Evolutionary conservation across 768 basidiomycete genomes (phyloP).

Genomic region (Plicaturopsis crispa): DNA sequence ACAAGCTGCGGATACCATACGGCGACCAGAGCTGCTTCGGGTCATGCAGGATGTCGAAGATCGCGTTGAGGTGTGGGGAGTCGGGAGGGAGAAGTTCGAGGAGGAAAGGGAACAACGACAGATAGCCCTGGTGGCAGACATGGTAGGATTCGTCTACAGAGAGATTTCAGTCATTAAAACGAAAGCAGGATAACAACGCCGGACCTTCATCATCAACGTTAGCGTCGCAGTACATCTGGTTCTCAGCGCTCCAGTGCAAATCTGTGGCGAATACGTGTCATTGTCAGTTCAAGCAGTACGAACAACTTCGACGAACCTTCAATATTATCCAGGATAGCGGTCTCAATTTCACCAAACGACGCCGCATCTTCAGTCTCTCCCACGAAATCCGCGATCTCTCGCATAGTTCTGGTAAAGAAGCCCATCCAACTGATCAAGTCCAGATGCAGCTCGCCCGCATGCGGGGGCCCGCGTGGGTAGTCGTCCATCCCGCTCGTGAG

Average conservation of each 20-base stretch:
- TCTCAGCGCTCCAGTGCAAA: slow-evolving; percentile 86
- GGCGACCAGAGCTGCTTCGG: slow-evolving; percentile 88
- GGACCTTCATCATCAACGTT: slow-evolving; percentile 79
- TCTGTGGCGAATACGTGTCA: slow-evolving; percentile 36
- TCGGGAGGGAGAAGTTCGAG: slow-evolving; percentile 69
- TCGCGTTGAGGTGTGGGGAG: slow-evolving; percentile 75
- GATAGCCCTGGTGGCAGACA: slow-evolving; percentile 87
- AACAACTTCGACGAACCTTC: slow-evolving; percentile 45
- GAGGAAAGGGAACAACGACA: slow-evolving; percentile 91
- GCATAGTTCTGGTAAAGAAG: slow-evolving; percentile 93
- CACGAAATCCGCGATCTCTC: slow-evolving; percentile 78
- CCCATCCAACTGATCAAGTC: slow-evolving; percentile 96
- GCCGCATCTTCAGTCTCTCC: slow-evolving; percentile 78
- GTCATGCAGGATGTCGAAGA: slow-evolving; percentile 73
- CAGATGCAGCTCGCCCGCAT: slow-evolving; percentile 86
- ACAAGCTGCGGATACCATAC: slow-evolving; percentile 84
- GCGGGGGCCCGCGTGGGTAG: slow-evolving; percentile 86
- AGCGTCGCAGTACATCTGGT: slow-evolving; percentile 91
- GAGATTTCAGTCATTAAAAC: background rate
- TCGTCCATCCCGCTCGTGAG: slow-evolving; percentile 96
- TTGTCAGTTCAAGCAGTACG: slow-evolving; percentile 1
- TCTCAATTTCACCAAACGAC: slow-evolving; percentile 73
- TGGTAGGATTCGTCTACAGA: slow-evolving; percentile 80
- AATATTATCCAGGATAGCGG: slow-evolving; percentile 77
- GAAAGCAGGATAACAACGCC: slow-evolving; percentile 7